Conservation (phyloP, 495 filamentous ascomycete genomes). For the Podospora pseudopauciseta region DNA sequence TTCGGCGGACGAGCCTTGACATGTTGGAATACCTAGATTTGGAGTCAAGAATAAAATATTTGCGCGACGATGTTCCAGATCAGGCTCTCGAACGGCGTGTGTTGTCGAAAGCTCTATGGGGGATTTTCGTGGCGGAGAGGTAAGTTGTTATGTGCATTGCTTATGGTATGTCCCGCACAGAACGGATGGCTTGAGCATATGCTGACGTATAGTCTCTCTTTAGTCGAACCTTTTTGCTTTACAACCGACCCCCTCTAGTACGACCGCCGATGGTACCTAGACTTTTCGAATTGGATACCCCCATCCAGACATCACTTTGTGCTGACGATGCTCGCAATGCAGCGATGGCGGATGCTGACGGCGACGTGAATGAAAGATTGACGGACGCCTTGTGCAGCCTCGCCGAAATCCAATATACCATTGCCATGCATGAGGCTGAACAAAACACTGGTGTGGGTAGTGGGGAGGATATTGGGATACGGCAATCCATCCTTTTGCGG, state of each 20-base stretch:
- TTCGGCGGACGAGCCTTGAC: constrained; percentile 1
- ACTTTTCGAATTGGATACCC: neutral
- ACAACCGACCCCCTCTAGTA: neutral
- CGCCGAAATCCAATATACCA: neutral
- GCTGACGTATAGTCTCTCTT: neutral
- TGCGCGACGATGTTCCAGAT: neutral
- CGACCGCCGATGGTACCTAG: neutral
- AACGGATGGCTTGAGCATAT: neutral
- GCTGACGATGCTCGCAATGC: neutral
- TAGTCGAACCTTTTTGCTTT: neutral
- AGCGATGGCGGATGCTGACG: neutral
- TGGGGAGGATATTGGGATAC: neutral
- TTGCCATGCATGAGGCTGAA: neutral
- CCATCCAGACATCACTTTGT: neutral
- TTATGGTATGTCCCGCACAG: neutral
- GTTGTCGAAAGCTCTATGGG: neutral
- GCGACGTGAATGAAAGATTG: neutral
- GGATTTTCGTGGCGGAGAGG: constrained; percentile 1
- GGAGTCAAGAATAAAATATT: neutral
- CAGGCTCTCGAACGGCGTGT: neutral
- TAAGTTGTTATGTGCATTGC: neutral
- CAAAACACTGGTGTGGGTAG: neutral
- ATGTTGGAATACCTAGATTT: neutral
- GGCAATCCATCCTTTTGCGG: neutral
- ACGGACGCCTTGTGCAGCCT: neutral